phyloP scores from a whole-genome alignment of 1,139 yeast species.

The Kurtzmaniella quercitrusa region DNA sequence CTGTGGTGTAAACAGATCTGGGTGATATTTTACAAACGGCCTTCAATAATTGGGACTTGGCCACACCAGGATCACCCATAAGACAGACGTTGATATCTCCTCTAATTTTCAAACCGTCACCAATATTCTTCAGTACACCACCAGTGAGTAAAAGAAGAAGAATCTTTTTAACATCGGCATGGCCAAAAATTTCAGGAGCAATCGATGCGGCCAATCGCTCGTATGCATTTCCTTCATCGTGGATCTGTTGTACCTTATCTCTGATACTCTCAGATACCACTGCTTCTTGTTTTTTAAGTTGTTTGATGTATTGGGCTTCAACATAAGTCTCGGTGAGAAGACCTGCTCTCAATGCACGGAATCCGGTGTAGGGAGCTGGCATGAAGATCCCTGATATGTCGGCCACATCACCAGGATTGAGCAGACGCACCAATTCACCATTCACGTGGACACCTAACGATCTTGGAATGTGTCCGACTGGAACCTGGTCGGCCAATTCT shows the following conservation, averaged over 20 bases:
- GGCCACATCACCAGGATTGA: conserved; percentile 93
- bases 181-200: conserved; percentile 98
- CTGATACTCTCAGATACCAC: conserved; percentile 44
- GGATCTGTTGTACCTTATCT: conserved; percentile 49
- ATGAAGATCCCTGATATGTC: conserved; percentile 89
- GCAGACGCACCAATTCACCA: conserved; percentile 82
- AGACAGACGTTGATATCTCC: conserved; percentile 96
- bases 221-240: conserved; percentile 64
- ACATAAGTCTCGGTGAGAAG: conserved; percentile 89
- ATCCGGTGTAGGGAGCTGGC: conserved; percentile 96
- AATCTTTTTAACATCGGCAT: conserved; percentile 89
- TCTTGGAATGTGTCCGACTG: conserved; percentile 97
- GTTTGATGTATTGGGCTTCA: conserved; percentile 81
- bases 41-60: conserved; percentile 92
- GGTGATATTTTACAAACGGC: conserved; percentile 94
- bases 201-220: conserved; percentile 80
- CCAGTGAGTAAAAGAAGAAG: conserved; percentile 81
- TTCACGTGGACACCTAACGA: conserved; percentile 78
- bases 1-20: conserved; percentile 95
- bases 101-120: conserved; percentile 95
- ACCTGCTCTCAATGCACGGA: conserved; percentile 88
- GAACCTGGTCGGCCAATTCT: conserved; percentile 94
- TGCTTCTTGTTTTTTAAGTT: conserved; percentile 79
- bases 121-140: conserved; percentile 91
- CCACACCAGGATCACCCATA: conserved; percentile 99